Percentiles rank a stretch among this genome's conserved stretches.
These are phyloP conservation scores for Naganishia sp. DNA, from an alignment of 1,284 basidiomycete species.

Conservation along the genomic window DNA sequence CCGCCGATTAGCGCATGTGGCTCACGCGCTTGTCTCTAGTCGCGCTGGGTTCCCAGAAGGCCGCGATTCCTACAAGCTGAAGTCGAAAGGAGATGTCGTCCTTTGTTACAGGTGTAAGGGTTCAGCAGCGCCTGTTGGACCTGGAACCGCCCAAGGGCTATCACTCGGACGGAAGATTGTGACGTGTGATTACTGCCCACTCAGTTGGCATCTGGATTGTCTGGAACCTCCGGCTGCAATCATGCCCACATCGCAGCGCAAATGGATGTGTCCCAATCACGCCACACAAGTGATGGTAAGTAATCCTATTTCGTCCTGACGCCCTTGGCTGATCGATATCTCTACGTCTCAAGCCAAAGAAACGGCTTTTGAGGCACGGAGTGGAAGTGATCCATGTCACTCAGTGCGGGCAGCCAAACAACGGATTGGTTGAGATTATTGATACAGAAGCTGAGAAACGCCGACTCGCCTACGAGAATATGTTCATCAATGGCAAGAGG, in stretches of 20 bases:
- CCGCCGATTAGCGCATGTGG: slow-evolving; percentile 35
- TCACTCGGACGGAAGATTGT: slow-evolving; percentile 62
- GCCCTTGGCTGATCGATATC: not conserved
- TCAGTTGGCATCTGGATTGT: slow-evolving; percentile 98
- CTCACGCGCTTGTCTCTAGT: slow-evolving; percentile 55
- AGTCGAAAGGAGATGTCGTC: slow-evolving; percentile 79
- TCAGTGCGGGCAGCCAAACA: slow-evolving; percentile 72
- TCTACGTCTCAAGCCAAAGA: slow-evolving; percentile 62
- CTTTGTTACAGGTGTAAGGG: slow-evolving; percentile 87
- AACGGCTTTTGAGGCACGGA: slow-evolving; percentile 71
- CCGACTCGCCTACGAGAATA: slow-evolving; percentile 53
- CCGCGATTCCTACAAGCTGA: slow-evolving; percentile 82
- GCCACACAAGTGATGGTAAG: slow-evolving; percentile 68
- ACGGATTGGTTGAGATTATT: slow-evolving; percentile 87
- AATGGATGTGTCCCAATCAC: slow-evolving; percentile 99
- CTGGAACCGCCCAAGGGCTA: slow-evolving; percentile 27
- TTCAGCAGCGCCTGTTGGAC: slow-evolving; percentile 64
- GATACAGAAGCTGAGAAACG: slow-evolving; percentile 61
- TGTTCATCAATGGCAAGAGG: slow-evolving; percentile 63
- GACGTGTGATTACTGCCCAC: slow-evolving; percentile 91
- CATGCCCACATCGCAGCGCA: slow-evolving; percentile 82
- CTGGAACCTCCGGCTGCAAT: slow-evolving; percentile 82
- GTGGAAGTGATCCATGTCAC: slow-evolving; percentile 69
- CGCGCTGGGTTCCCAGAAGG: slow-evolving; percentile 87
- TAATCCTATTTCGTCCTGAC: slow-evolving; percentile 30